phyloP scores from a whole-genome alignment of 257 asterid genomes.

The Voacanga thouarsii region DNA sequence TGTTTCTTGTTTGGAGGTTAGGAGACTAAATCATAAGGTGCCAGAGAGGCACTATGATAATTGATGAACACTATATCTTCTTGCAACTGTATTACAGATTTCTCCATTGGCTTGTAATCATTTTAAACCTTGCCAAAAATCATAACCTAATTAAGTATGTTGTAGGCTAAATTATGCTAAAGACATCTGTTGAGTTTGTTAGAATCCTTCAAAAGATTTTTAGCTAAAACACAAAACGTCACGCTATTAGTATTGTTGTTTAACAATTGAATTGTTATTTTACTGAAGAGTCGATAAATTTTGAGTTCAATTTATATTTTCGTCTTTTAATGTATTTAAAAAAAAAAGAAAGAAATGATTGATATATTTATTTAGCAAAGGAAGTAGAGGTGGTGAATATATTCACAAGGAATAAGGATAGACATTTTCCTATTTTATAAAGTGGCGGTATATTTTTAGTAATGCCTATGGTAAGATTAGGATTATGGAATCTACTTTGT shows the following conservation, averaged over 20 bases:
- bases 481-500: not conserved
- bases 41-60: constrained; percentile 1
- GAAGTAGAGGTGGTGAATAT: not conserved
- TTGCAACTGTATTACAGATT: not conserved
- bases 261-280: no score
- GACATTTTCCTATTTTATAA: not conserved
- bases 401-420: not conserved
- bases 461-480: no score
- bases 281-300: no score
- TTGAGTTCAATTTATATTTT: no score
- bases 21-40: constrained; percentile 1
- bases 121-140: not conserved
- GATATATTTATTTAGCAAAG: not conserved
- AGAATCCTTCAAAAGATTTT: not conserved
- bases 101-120: not conserved
- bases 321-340: not conserved
- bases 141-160: not conserved
- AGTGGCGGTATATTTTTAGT: no score
- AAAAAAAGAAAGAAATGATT: not conserved
- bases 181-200: not conserved
- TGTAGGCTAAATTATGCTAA: not conserved
- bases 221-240: no score
- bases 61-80: not conserved
- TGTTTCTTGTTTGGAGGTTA: not conserved
- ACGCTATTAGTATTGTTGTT: no score